A percentile compares a stretch with the other conserved stretches of the same genome.
Conservation (phyloP, 768 basidiomycete genomes). For the Chalciporus sphaerocephalus region DNA sequence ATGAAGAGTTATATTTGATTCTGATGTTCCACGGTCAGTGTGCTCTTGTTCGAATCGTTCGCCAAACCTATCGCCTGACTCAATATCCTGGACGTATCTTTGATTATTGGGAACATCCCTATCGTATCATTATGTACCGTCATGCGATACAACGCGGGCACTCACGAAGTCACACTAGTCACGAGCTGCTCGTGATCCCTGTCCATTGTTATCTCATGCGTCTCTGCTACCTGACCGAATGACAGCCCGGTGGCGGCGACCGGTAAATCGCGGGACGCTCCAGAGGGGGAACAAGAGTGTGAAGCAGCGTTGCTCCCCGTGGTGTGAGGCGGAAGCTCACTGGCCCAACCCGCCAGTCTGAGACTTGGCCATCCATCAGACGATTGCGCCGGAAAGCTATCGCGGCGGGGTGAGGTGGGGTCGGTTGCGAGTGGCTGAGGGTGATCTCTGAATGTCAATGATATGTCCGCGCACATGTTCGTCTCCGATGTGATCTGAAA, state of each 20-base stretch:
- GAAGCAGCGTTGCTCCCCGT: too few species aligned
- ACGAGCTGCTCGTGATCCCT: background rate
- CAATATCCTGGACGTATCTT: background rate
- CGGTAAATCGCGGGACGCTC: too few species aligned
- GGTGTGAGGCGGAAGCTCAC: too few species aligned
- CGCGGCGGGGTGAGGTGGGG: too few species aligned
- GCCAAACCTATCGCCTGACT: background rate
- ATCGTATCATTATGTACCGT: background rate
- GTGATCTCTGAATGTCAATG: too few species aligned
- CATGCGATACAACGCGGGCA: background rate
- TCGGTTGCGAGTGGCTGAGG: too few species aligned
- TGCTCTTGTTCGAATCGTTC: background rate
- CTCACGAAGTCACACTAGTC: background rate
- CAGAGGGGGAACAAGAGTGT: too few species aligned
- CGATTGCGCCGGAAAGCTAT: too few species aligned
- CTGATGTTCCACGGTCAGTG: background rate
- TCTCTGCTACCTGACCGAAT: background rate
- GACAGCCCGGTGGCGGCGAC: background rate
- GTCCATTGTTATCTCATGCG: background rate
- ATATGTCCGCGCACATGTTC: too few species aligned
- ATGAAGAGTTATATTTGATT: background rate
- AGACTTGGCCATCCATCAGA: too few species aligned
- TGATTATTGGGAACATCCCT: background rate
- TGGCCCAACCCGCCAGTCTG: too few species aligned
- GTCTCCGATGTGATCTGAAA: too few species aligned